phyloP scores from a whole-genome alignment of 768 basidiomycete genomes.

The Cystobasidium onofrii region DNA sequence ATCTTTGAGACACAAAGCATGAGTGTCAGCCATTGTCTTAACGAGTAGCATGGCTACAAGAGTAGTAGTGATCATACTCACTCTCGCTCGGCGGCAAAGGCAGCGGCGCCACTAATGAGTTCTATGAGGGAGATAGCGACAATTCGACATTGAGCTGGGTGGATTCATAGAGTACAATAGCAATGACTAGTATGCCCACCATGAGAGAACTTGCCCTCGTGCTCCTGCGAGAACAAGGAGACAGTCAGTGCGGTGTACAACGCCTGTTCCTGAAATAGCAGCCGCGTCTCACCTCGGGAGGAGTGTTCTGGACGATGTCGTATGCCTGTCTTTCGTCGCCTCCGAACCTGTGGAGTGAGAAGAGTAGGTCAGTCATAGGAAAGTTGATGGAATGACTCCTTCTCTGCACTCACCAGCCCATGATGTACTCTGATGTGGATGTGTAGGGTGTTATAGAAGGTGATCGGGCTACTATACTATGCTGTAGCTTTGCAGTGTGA shows the following conservation, averaged over 20 bases:
- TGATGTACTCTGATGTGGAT: background rate
- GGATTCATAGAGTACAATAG: background rate
- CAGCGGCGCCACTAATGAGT: slow-evolving; percentile 20
- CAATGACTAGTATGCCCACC: background rate
- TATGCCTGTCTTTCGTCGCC: slow-evolving; percentile 17
- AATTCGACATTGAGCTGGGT: too few relatives aligned
- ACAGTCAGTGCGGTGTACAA: background rate
- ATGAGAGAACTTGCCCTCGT: slow-evolving; percentile 27
- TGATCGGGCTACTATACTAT: background rate
- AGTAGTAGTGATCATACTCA: background rate
- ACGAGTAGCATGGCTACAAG: background rate
- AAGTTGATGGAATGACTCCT: too few relatives aligned
- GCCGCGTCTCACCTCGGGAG: background rate
- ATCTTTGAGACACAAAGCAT: background rate
- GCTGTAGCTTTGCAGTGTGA: too few relatives aligned
- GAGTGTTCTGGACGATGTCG: slow-evolving; percentile 24
- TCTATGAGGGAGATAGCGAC: background rate
- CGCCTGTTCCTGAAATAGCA: background rate
- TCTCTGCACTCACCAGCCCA: background rate
- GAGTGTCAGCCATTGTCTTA: background rate
- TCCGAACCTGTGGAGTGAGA: background rate
- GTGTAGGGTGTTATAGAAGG: background rate
- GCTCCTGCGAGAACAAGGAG: background rate
- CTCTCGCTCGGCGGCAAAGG: slow-evolving; percentile 28
- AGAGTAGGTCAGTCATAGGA: background rate